Evolutionary conservation across 345 rosid genomes (phyloP), one percentile per base, ranked within the genome.

Genomic region (Eucalyptus cladocalyx): DNA sequence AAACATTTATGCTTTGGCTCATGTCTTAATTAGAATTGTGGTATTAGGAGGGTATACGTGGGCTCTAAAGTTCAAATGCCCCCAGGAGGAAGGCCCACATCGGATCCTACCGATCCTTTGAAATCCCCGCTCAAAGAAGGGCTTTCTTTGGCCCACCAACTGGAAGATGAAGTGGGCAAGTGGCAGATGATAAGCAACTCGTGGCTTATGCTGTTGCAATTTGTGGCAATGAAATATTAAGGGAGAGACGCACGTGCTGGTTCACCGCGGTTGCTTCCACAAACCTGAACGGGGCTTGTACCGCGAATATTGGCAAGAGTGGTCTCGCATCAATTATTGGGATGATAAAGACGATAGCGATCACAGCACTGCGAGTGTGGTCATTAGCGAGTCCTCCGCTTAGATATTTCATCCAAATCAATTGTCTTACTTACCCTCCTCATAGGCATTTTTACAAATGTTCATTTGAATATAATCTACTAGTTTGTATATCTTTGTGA

Each of bases 161-260:
- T 9, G 13, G 4, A 9, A 69, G 11, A 8, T 32, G 0, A 4
- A 16, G 80, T 3, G 24, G 13, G 3, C 19, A 34, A 69, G 24
- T 72, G 81, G 81, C 1, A 5, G 13, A 2, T 0, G 4, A 9
- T 34, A 19, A 69, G 81, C 42, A 2, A 9, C 11, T 0, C 0
- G 24, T 69, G 14, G 81, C 7, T 69, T 5, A 9, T 3, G 24
- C 1, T 69, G 1, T 37, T 9, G 81, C 10, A 10, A 4, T 5
- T 5, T 72, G 81, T 6, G 9, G 81, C 81, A 5, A 3, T 34
- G 9, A 69, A 34, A n/a, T 34, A 69, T 34, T 3, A 34, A 69
- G 26, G 43, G 80, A 5, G 43, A 69, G 24, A 37, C 80, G 5
- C 80, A 9, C 2, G 42, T 34, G 24, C 9, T 5, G 42, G 80